A percentile compares a stretch with the other conserved stretches of the same genome.
Conservation (phyloP, 441 rosid genomes). For the Erodium texanum region DNA sequence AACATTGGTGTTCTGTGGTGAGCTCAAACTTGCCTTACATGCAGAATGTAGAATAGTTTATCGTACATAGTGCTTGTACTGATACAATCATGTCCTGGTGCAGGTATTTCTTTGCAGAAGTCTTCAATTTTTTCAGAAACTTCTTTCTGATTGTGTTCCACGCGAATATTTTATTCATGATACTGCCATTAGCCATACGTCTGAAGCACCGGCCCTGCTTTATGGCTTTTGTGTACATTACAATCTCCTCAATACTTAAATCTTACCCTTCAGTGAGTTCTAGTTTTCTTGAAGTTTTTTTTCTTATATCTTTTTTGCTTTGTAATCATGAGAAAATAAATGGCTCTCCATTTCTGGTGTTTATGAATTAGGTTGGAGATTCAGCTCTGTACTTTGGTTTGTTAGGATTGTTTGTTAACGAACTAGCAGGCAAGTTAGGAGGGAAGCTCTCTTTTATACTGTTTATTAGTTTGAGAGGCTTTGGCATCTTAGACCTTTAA, state of each 20-base stretch:
- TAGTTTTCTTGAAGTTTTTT: background rate
- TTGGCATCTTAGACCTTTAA: conserved; percentile 16
- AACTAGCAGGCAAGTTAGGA: conserved; percentile 56
- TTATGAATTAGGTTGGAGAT: conserved; percentile 67
- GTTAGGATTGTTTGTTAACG: conserved; percentile 69
- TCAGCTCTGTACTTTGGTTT: conserved; percentile 75
- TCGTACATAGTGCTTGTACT: conserved; percentile 4
- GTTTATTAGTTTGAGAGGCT: conserved; percentile 14
- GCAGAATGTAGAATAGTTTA: conserved; percentile 7
- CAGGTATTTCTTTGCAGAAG: conserved; percentile 99
- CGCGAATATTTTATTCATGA: conserved; percentile 66
- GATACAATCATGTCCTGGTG: conserved; percentile 16
- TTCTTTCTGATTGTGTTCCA: conserved; percentile 94
- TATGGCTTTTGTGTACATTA: conserved; percentile 74
- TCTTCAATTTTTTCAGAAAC: conserved; percentile 76
- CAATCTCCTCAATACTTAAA: conserved; percentile 78
- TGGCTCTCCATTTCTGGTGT: conserved; percentile 13
- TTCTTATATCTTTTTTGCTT: background rate
- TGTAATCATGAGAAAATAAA: conserved; percentile 10
- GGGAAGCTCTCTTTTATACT: conserved; percentile 15
- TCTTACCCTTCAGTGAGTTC: conserved; percentile 90
- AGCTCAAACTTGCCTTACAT: conserved; percentile 19
- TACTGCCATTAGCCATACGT: conserved; percentile 79
- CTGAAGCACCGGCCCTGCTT: conserved; percentile 85
- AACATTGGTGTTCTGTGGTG: conserved; percentile 91